Evolutionary conservation across 2,329 filamentous ascomycete genomes (phyloP).

Genomic region (Hymenoscyphus salicellus): DNA sequence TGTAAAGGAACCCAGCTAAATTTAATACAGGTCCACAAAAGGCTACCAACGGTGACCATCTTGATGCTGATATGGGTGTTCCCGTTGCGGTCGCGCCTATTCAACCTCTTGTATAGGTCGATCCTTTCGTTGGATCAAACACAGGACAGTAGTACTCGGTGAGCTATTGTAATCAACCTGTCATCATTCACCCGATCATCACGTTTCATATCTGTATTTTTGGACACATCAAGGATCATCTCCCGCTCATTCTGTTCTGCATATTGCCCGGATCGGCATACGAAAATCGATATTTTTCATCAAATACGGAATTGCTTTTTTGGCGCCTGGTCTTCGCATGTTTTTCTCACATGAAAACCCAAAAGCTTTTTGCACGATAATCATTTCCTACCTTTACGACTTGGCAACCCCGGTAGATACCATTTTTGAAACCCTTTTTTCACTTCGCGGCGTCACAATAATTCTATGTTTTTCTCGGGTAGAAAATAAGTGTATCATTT

Average conservation of each 20-base stretch:
- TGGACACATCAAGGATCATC: constrained; percentile 31
- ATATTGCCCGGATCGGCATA: constrained; percentile 30
- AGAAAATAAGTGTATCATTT: constrained; percentile 14
- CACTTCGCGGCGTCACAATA: constrained; percentile 33
- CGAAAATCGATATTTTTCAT: constrained; percentile 26
- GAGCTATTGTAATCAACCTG: constrained; percentile 33
- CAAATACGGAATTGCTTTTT: constrained; percentile 29
- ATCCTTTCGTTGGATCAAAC: constrained; percentile 23
- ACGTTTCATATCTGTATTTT: constrained; percentile 28
- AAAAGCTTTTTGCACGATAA: constrained; percentile 34
- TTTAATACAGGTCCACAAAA: constrained; percentile 65
- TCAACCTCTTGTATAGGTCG: constrained; percentile 45
- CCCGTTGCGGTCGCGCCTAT: constrained; percentile 40
- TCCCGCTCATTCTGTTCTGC: constrained; percentile 31
- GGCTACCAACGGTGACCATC: constrained; percentile 50
- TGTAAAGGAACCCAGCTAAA: constrained; percentile 5
- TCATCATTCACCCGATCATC: constrained; percentile 29
- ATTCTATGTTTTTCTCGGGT: constrained; percentile 27
- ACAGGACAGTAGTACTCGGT: constrained; percentile 35
- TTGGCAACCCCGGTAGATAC: constrained; percentile 35
- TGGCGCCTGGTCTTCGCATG: constrained; percentile 36
- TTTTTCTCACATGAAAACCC: constrained; percentile 29
- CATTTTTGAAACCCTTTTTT: constrained; percentile 27
- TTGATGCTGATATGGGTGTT: constrained; percentile 33
- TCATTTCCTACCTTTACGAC: constrained; percentile 36